phyloP scores from a whole-genome alignment of 2,329 filamentous ascomycete species.

The Phialophora verrucosa region DNA sequence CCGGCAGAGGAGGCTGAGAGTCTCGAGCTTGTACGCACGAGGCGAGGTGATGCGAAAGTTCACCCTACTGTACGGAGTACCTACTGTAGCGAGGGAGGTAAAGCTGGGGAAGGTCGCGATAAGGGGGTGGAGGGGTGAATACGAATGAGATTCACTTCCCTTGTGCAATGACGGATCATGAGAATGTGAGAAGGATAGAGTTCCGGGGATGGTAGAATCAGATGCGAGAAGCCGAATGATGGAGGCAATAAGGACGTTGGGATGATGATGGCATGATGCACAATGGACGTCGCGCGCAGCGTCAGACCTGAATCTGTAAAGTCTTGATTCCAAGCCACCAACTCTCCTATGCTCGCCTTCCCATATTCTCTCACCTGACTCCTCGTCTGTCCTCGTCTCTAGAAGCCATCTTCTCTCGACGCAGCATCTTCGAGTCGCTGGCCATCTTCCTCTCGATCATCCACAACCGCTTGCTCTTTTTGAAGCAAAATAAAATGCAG shows the following conservation, averaged over 20 bases:
- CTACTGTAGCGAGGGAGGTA: too few relatives aligned
- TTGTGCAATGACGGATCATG: too few relatives aligned
- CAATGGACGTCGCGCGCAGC: neutral
- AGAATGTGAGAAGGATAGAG: too few relatives aligned
- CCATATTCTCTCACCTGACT: neutral
- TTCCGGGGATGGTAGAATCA: too few relatives aligned
- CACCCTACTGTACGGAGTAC: too few relatives aligned
- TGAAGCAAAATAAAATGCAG: slow-evolving; percentile 5
- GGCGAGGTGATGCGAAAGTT: neutral
- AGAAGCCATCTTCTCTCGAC: neutral
- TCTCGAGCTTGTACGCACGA: too few relatives aligned
- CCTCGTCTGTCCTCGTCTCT: neutral
- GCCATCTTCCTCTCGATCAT: neutral
- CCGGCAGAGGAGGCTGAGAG: too few relatives aligned
- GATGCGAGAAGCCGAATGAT: neutral
- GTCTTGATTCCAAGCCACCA: neutral
- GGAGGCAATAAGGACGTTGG: neutral
- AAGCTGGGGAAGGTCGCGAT: neutral
- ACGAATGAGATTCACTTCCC: too few relatives aligned
- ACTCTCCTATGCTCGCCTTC: neutral
- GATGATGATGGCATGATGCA: neutral
- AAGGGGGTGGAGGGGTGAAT: neutral
- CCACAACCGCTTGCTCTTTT: neutral
- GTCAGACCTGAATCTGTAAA: neutral
- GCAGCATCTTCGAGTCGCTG: neutral